These are phyloP conservation scores for Kwoniella europaea DNA, from an alignment of 768 basidiomycete genomes.

Conservation along the genomic window DNA sequence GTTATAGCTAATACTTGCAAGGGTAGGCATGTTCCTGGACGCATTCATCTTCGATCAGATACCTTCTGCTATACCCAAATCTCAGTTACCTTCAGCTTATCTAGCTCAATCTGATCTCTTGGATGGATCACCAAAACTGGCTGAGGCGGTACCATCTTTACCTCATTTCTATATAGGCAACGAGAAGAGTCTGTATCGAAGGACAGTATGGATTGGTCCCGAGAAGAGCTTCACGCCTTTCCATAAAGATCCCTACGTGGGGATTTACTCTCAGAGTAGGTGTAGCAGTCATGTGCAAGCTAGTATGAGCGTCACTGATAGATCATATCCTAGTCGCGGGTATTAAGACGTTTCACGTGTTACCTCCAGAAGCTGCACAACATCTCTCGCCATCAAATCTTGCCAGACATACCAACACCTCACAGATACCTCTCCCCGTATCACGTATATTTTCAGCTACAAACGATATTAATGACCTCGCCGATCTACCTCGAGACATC, in stretches of 20 bases:
- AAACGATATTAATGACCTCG: neutral
- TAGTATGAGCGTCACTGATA: neutral
- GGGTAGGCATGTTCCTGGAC: slow-evolving; percentile 52
- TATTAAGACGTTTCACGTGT: slow-evolving; percentile 44
- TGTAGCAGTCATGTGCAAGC: too few relatives aligned
- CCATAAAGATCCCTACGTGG: slow-evolving; percentile 54
- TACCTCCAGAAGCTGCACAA: slow-evolving; percentile 40
- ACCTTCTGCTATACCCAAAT: slow-evolving; percentile 28
- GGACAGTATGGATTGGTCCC: slow-evolving; percentile 55
- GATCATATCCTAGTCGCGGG: slow-evolving; percentile 38
- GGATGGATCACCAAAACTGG: slow-evolving; percentile 25
- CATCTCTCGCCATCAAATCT: slow-evolving; percentile 37
- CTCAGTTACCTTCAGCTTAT: slow-evolving; percentile 42
- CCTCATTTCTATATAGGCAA: slow-evolving; percentile 39
- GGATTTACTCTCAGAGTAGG: slow-evolving; percentile 53
- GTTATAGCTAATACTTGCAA: neutral
- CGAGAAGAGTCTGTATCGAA: slow-evolving; percentile 40
- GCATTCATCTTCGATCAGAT: slow-evolving; percentile 51
- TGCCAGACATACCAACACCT: slow-evolving; percentile 49
- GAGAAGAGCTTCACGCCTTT: slow-evolving; percentile 50
- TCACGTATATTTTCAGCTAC: slow-evolving; percentile 24
- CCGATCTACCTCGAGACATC: slow-evolving; percentile 25
- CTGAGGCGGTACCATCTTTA: slow-evolving; percentile 35
- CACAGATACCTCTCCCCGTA: slow-evolving; percentile 44
- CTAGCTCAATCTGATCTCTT: slow-evolving; percentile 54